A percentile compares a stretch with the other conserved stretches of the same genome.
These are phyloP conservation scores for Metschnikowia amazonensis DNA, from an alignment of 805 yeast genomes.

Conservation along the genomic window DNA sequence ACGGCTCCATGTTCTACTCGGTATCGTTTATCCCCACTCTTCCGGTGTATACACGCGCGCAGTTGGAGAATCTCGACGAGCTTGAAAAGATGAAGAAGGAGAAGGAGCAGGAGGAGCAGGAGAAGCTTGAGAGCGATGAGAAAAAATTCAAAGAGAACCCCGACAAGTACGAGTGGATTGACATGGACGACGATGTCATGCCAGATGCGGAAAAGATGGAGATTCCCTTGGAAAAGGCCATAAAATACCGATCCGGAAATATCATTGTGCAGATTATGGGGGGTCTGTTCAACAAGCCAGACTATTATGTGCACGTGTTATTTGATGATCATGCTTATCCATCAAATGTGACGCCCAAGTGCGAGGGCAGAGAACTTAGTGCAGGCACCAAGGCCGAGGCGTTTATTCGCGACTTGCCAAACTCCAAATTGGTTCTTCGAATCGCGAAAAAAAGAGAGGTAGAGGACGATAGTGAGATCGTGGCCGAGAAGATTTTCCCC, in stretches of 20 bases:
- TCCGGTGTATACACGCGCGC: constrained; percentile 59
- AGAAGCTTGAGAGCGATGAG: constrained; percentile 48
- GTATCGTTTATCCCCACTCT: constrained; percentile 63
- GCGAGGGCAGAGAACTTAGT: constrained; percentile 44
- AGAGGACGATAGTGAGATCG: constrained; percentile 44
- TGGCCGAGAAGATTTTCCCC: constrained; percentile 46
- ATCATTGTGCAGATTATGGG: constrained; percentile 49
- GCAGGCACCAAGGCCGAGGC: constrained; percentile 50
- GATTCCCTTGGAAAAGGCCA: constrained; percentile 49
- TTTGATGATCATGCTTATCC: constrained; percentile 67
- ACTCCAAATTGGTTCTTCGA: constrained; percentile 56
- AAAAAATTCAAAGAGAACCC: constrained; percentile 55
- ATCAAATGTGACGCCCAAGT: constrained; percentile 47
- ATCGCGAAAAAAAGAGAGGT: constrained; percentile 51
- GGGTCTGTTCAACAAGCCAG: constrained; percentile 49
- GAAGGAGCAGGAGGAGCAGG: constrained; percentile 29
- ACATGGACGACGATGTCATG: constrained; percentile 33
- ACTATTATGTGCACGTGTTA: constrained; percentile 52
- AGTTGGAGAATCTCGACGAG: constrained; percentile 45
- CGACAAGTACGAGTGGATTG: constrained; percentile 61
- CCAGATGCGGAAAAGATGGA: constrained; percentile 40
- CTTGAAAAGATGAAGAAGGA: constrained; percentile 37
- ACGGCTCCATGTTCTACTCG: constrained; percentile 51
- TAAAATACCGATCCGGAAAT: constrained; percentile 59
- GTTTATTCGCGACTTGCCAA: constrained; percentile 66